phyloP scores from a whole-genome alignment of 1,284 basidiomycete genomes.

The Moniliophthora roreri region DNA sequence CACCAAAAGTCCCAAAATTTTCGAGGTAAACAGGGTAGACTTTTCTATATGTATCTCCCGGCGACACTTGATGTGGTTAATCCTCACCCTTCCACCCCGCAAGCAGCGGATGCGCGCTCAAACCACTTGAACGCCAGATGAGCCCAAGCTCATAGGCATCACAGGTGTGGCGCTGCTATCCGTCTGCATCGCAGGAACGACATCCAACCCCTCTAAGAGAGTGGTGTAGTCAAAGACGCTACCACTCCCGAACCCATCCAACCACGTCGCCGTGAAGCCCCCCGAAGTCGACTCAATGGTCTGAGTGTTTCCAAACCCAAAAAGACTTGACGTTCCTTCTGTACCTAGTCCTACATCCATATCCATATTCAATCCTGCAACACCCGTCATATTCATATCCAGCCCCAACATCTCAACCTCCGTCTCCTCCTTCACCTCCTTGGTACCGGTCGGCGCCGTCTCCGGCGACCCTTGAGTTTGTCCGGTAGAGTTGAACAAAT shows the following conservation, averaged over 20 bases:
- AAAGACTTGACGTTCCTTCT: too few species aligned
- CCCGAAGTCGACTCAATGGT: background rate
- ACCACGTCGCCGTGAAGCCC: constrained; percentile 5
- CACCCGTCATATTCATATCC: constrained; percentile 1
- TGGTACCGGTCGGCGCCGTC: constrained; percentile 1
- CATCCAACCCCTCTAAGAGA: background rate
- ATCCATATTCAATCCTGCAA: background rate
- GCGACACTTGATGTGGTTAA: background rate
- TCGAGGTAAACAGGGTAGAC: too few species aligned
- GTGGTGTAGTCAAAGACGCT: background rate
- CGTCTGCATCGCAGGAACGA: background rate
- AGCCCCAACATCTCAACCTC: constrained; percentile 1
- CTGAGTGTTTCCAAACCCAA: background rate
- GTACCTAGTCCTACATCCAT: too few species aligned
- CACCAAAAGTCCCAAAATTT: background rate
- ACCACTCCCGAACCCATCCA: background rate
- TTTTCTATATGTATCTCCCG: background rate
- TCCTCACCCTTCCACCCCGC: background rate
- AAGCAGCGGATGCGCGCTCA: background rate
- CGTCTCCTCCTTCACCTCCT: background rate
- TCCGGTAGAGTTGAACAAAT: constrained; percentile 5
- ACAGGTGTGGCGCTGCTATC: constrained; percentile 5
- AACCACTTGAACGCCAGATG: background rate
- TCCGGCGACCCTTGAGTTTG: background rate
- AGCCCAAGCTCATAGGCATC: background rate